phyloP scores from a whole-genome alignment of 2,329 filamentous ascomycete genomes.

The Alternaria gansuensis region DNA sequence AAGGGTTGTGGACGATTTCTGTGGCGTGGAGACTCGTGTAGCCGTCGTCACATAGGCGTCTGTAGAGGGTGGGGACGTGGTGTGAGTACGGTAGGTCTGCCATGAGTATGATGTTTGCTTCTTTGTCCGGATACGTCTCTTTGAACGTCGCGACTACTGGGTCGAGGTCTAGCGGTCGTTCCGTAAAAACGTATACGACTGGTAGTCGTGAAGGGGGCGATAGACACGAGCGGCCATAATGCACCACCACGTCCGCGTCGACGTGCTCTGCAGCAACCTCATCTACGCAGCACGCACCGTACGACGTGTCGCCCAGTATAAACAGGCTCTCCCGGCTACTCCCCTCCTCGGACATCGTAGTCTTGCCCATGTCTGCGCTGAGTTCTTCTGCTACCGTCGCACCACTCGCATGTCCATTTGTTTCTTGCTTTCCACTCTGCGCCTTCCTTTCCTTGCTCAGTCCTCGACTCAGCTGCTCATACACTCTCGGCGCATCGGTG shows the following conservation, averaged over 20 bases:
- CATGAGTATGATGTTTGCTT: slow-evolving; percentile 76
- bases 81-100: slow-evolving; percentile 88
- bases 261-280: slow-evolving; percentile 96
- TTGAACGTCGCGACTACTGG: slow-evolving; percentile 69
- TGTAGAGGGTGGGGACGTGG: slow-evolving; percentile 70
- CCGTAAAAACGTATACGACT: slow-evolving; percentile 90
- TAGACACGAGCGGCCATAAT: slow-evolving; percentile 91
- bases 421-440: slow-evolving; percentile 15
- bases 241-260: slow-evolving; percentile 87
- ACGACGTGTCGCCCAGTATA: slow-evolving; percentile 93
- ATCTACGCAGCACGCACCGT: slow-evolving; percentile 96
- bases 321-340: slow-evolving; percentile 65
- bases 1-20: slow-evolving; percentile 77
- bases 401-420: slow-evolving; percentile 14
- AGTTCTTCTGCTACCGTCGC: slow-evolving; percentile 27
- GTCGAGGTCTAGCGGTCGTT: slow-evolving; percentile 71
- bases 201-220: slow-evolving; percentile 88
- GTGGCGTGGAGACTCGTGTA: slow-evolving; percentile 76
- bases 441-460: slow-evolving; percentile 50
- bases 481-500: slow-evolving; percentile 81
- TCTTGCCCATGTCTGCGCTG: slow-evolving; percentile 26
- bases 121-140: slow-evolving; percentile 71
- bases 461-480: slow-evolving; percentile 68
- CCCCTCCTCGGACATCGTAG: slow-evolving; percentile 23
- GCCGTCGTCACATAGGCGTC: slow-evolving; percentile 66